Evolutionary conservation across 768 basidiomycete genomes (phyloP).

Genomic region (Podaxis mareebaensis): DNA sequence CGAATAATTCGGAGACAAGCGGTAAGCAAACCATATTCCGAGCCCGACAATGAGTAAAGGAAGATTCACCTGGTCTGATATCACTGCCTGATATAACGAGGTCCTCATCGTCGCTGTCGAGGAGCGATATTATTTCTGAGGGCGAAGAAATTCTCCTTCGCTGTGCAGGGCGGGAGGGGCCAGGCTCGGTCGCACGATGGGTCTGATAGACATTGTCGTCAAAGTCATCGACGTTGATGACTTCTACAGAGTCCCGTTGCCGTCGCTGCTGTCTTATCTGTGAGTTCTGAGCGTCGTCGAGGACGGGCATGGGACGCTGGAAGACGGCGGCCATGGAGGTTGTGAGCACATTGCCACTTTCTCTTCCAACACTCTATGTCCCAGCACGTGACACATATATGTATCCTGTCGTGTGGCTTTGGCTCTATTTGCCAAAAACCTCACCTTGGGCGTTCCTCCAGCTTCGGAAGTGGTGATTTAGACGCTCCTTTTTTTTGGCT

Average conservation of each 20-base stretch:
- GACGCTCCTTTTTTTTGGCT: not conserved
- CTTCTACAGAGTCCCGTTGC: conserved; percentile 33
- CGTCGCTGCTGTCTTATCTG: conserved; percentile 19
- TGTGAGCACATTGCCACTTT: conserved; percentile 12
- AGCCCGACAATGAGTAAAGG: not conserved
- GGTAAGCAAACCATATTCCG: not conserved
- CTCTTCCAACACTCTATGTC: conserved; percentile 1
- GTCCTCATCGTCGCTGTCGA: conserved; percentile 32
- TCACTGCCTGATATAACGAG: conserved; percentile 14
- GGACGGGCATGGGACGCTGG: conserved; percentile 27
- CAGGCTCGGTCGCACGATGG: conserved; percentile 8
- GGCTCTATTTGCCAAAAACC: conserved; percentile 13
- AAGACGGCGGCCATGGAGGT: conserved; percentile 32
- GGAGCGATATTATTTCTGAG: conserved; percentile 33
- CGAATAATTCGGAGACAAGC: not conserved
- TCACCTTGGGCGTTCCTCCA: not conserved
- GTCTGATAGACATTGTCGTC: conserved; percentile 27
- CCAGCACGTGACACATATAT: conserved; percentile 18
- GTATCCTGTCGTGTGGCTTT: conserved; percentile 17
- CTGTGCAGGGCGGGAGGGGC: conserved; percentile 18
- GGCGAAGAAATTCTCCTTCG: conserved; percentile 15
- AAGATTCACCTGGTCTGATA: conserved; percentile 19
- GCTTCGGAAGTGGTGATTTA: not conserved
- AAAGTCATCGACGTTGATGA: conserved; percentile 46
- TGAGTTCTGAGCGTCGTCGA: conserved; percentile 22